phyloP scores from a whole-genome alignment of 1,284 basidiomycete species.

The Pseudozyma hubeiensis region DNA sequence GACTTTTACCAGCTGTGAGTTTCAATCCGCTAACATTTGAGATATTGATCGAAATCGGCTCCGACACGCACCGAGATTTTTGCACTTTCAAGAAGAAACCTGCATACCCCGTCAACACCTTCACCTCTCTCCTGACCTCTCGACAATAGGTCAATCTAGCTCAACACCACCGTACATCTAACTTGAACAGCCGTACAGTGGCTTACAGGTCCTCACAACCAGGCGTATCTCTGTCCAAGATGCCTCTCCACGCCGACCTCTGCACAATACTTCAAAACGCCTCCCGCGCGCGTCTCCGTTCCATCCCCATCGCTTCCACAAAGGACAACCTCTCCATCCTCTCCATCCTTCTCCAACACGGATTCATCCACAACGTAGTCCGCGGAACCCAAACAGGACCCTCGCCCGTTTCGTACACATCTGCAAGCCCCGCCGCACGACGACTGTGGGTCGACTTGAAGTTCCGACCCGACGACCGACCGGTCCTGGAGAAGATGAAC shows the following conservation, averaged over 20 bases:
- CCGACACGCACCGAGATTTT: background rate
- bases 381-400: conserved; percentile 80
- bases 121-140: background rate
- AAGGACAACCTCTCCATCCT: conserved; percentile 85
- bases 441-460: conserved; percentile 88
- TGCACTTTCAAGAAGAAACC: background rate
- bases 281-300: conserved; percentile 81
- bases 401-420: conserved; percentile 75
- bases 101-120: background rate
- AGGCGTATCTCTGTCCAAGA: conserved; percentile 11
- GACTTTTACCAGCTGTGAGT: too few species aligned
- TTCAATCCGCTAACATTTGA: too few species aligned
- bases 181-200: too few species aligned
- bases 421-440: conserved; percentile 68
- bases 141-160: too few species aligned
- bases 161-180: too few species aligned
- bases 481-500: conserved; percentile 80
- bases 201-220: background rate
- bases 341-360: conserved; percentile 84
- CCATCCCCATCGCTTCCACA: conserved; percentile 79
- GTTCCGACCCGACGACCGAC: conserved; percentile 81
- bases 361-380: conserved; percentile 83
- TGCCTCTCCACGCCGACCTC: conserved; percentile 76
- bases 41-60: background rate
- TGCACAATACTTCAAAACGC: conserved; percentile 88